Percentiles rank a stretch among this genome's conserved stretches.
phyloP scores from a whole-genome alignment of 805 yeast species.

The Schizosaccharomyces octosporus region DNA sequence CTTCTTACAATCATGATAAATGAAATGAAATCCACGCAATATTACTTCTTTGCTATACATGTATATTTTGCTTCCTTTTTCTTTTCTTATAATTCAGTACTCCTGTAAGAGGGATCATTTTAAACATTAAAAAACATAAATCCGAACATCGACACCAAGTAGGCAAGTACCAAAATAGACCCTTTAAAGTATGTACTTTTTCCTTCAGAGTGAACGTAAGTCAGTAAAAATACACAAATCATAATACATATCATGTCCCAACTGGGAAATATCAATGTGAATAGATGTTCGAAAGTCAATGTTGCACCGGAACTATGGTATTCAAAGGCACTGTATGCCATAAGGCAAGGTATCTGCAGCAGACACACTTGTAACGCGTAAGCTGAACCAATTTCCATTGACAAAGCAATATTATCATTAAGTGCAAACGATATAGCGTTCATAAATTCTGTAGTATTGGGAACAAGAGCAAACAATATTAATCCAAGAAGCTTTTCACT shows the following conservation, averaged over 20 bases:
- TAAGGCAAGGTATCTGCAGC: slow-evolving; percentile 77
- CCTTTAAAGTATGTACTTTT: slow-evolving; percentile 85
- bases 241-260: slow-evolving; percentile 84
- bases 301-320: slow-evolving; percentile 1
- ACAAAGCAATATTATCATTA: slow-evolving; percentile 77
- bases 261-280: slow-evolving; percentile 61
- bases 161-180: slow-evolving; percentile 42
- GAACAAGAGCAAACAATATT: slow-evolving; percentile 85
- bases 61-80: too few relatives aligned
- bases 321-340: slow-evolving; percentile 20
- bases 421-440: slow-evolving; percentile 93
- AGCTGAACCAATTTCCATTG: slow-evolving; percentile 96
- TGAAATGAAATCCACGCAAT: too few relatives aligned
- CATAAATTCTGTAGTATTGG: slow-evolving; percentile 87
- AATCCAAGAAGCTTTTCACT: slow-evolving; percentile 79
- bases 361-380: slow-evolving; percentile 89
- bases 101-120: not conserved
- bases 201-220: slow-evolving; percentile 89
- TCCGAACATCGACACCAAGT: slow-evolving; percentile 49
- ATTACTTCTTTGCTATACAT: too few relatives aligned
- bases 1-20: too few relatives aligned
- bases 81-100: too few relatives aligned
- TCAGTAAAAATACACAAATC: slow-evolving; percentile 66
- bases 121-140: slow-evolving; percentile 15
- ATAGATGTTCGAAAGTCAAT: slow-evolving; percentile 11